These are phyloP conservation scores for Debaryomyces castellii DNA, from an alignment of 805 yeast genomes.

Conservation along the genomic window DNA sequence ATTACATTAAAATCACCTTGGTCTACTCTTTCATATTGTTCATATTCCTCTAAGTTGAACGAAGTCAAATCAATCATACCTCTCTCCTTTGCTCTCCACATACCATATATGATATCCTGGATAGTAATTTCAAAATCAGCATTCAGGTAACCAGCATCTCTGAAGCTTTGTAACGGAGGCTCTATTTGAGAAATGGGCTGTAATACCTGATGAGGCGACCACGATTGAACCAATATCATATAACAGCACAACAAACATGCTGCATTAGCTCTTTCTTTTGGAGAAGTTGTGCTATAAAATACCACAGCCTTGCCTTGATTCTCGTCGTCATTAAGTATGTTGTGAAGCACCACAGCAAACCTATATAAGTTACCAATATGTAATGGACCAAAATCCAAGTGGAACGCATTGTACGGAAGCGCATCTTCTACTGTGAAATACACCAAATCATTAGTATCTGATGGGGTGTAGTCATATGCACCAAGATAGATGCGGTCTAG, in stretches of 20 bases:
- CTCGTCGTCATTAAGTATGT: constrained; percentile 78
- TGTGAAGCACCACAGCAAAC: constrained; percentile 92
- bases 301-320: constrained; percentile 89
- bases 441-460: constrained; percentile 70
- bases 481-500: constrained; percentile 78
- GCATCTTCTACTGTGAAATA: constrained; percentile 92
- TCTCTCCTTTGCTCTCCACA: constrained; percentile 96
- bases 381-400: constrained; percentile 94
- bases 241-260: constrained; percentile 93
- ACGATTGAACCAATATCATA: constrained; percentile 90
- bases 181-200: constrained; percentile 91
- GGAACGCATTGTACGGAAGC: constrained; percentile 91
- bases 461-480: constrained; percentile 78
- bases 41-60: constrained; percentile 91
- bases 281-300: constrained; percentile 79
- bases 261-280: constrained; percentile 85
- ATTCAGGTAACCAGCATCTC: constrained; percentile 96
- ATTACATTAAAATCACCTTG: constrained; percentile 94
- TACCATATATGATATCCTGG: constrained; percentile 93
- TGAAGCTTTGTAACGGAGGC: constrained; percentile 90
- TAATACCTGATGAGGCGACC: constrained; percentile 98
- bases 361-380: constrained; percentile 91
- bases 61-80: constrained; percentile 81
- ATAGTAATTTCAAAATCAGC: constrained; percentile 93
- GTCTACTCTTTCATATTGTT: constrained; percentile 91